Evolutionary conservation across 2,329 filamentous ascomycete species (phyloP).

Genomic region (Ophiostoma pallidulum): DNA sequence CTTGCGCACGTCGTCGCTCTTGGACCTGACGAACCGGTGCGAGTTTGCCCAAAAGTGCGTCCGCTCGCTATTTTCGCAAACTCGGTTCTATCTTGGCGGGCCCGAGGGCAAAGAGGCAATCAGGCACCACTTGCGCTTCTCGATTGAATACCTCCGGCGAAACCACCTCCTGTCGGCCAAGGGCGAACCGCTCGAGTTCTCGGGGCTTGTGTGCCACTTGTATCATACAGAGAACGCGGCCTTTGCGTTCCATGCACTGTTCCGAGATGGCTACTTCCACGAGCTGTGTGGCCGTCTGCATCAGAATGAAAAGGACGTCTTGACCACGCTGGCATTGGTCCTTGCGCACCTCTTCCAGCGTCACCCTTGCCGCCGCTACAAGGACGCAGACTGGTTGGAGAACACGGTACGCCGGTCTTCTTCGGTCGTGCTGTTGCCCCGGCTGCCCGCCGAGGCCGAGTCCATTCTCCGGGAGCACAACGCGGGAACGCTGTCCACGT

Average conservation of each 20-base stretch:
- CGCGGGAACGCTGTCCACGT: constrained; percentile 53
- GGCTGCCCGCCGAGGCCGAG: constrained; percentile 48
- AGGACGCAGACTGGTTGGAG: constrained; percentile 36
- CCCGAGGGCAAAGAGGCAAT: constrained; percentile 58
- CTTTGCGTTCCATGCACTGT: constrained; percentile 67
- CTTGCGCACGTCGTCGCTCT: constrained; percentile 55
- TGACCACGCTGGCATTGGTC: constrained; percentile 53
- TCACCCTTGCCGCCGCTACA: constrained; percentile 35
- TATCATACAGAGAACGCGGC: constrained; percentile 69
- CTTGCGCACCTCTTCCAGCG: constrained; percentile 64
- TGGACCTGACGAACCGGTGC: constrained; percentile 56
- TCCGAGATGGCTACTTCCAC: constrained; percentile 61
- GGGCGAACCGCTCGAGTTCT: constrained; percentile 62
- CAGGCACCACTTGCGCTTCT: constrained; percentile 69
- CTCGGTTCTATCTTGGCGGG: constrained; percentile 61
- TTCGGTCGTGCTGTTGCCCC: constrained; percentile 56
- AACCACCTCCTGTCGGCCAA: constrained; percentile 53
- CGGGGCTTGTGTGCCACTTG: constrained; percentile 59
- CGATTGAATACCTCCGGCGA: constrained; percentile 66
- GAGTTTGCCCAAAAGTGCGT: constrained; percentile 53
- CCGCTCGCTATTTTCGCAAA: constrained; percentile 59
- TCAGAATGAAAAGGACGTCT: constrained; percentile 30
- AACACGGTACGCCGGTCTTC: constrained; percentile 46
- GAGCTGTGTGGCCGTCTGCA: constrained; percentile 49
- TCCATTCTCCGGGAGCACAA: constrained; percentile 54